Evolutionary conservation across 1,284 basidiomycete genomes (phyloP).

Genomic region (Ganoderma leucocontextum): DNA sequence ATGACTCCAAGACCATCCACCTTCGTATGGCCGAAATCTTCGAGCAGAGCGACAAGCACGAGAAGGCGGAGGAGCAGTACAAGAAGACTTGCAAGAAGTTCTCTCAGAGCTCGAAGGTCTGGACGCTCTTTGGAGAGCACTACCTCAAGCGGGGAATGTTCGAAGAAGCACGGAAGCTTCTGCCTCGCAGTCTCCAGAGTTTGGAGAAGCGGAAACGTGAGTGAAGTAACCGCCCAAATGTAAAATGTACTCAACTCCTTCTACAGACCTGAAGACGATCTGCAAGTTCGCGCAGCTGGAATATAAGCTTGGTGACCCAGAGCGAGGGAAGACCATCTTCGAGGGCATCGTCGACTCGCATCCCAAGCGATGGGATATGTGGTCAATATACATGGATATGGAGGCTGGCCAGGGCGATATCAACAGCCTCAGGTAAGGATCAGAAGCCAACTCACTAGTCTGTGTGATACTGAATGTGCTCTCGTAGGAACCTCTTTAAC

Average conservation of each 20-base stretch:
- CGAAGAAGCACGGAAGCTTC: conserved; percentile 85
- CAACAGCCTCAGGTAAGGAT: conserved; percentile 70
- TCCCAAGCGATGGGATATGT: conserved; percentile 94
- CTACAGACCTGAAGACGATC: conserved; percentile 91
- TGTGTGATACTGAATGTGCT: neutral
- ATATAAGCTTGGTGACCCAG: conserved; percentile 93
- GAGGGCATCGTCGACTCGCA: conserved; percentile 96
- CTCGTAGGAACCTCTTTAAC: conserved; percentile 80
- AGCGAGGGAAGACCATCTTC: conserved; percentile 95
- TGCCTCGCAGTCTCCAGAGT: conserved; percentile 91
- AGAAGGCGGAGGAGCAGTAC: conserved; percentile 91
- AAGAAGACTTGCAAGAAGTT: conserved; percentile 93
- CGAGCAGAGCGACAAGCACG: conserved; percentile 82
- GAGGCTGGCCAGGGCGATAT: conserved; percentile 84
- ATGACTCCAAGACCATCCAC: conserved; percentile 93
- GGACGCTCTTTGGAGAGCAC: conserved; percentile 89
- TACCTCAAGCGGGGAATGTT: conserved; percentile 76
- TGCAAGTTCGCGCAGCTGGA: conserved; percentile 95
- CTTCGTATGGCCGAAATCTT: conserved; percentile 87
- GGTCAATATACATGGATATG: conserved; percentile 98
- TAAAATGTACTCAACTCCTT: neutral
- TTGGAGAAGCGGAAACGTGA: conserved; percentile 95
- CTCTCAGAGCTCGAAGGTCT: conserved; percentile 89
- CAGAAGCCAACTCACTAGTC: neutral
- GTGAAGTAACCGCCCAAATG: conserved; percentile 41